These are phyloP conservation scores for Amauroascus verrucosus DNA, from an alignment of 2,329 filamentous ascomycete genomes.

Conservation along the genomic window DNA sequence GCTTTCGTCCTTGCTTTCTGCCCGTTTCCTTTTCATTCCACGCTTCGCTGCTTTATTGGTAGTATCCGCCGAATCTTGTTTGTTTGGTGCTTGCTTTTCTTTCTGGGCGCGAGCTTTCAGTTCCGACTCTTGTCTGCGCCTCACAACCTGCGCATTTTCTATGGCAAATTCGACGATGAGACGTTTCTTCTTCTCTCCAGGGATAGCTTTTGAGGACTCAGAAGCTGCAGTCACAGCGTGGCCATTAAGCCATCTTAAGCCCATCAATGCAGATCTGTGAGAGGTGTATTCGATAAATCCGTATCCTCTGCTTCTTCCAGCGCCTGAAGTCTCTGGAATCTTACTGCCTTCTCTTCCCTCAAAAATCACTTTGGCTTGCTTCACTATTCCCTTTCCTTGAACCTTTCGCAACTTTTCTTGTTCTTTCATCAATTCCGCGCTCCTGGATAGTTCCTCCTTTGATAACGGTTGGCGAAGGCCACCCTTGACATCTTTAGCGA, in stretches of 20 bases:
- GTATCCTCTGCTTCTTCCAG: conserved; percentile 79
- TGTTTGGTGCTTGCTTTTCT: conserved; percentile 17
- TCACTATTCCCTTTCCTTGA: conserved; percentile 78
- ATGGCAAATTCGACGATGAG: conserved; percentile 96
- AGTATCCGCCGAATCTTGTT: neutral
- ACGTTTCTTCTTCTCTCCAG: conserved; percentile 54
- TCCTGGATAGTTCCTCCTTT: conserved; percentile 77
- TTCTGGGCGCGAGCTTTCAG: conserved; percentile 38
- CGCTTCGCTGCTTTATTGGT: conserved; percentile 15
- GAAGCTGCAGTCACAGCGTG: conserved; percentile 39
- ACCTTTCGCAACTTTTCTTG: conserved; percentile 69
- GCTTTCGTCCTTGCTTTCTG: conserved; percentile 11
- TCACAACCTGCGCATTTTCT: conserved; percentile 94
- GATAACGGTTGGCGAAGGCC: conserved; percentile 67
- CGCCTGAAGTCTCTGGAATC: conserved; percentile 63
- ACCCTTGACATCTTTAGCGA: conserved; percentile 77
- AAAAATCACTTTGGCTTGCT: conserved; percentile 89
- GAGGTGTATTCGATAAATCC: conserved; percentile 96
- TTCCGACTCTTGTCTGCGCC: conserved; percentile 59
- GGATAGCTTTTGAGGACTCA: conserved; percentile 24
- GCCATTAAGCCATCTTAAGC: conserved; percentile 84
- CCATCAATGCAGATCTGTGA: conserved; percentile 91
- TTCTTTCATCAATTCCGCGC: conserved; percentile 67
- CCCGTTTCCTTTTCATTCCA: conserved; percentile 26
- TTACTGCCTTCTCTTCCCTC: conserved; percentile 80